Evolutionary conservation across 2,329 filamentous ascomycete species (phyloP).

Genomic region (Xylariaceae sp.): DNA sequence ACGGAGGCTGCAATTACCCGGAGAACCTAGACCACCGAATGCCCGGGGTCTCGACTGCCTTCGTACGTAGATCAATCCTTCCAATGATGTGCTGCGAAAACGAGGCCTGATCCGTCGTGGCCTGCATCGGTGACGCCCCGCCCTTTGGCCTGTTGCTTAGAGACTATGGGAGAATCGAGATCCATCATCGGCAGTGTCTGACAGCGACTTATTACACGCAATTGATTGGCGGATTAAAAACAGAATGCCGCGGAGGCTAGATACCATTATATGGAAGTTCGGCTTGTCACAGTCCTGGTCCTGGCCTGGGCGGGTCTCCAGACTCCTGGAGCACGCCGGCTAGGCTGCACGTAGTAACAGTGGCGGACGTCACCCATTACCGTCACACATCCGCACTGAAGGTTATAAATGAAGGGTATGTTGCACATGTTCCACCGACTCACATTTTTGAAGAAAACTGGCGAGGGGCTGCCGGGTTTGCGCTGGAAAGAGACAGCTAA

Average conservation of each 20-base stretch:
- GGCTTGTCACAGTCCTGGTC: constrained; percentile 2
- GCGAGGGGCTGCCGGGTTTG: neutral
- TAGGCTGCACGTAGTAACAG: constrained; percentile 4
- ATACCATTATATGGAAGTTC: neutral
- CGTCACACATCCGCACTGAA: constrained; percentile 9
- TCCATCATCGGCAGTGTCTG: neutral
- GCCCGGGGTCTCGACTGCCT: neutral
- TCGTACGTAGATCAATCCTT: constrained; percentile 20
- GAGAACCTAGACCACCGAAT: constrained; percentile 22
- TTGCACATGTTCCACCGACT: constrained; percentile 13
- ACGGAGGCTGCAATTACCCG: constrained; percentile 28
- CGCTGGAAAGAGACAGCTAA: constrained; percentile 3
- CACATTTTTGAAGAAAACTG: constrained; percentile 1
- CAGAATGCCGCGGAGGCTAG: neutral
- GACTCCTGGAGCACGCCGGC: too few relatives aligned
- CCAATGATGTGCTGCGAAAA: constrained; percentile 21
- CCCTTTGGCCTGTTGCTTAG: neutral
- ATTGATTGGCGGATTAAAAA: constrained; percentile 5
- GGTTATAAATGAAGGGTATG: constrained; percentile 5
- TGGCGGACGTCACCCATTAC: constrained; percentile 12
- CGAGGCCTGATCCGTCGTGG: constrained; percentile 19
- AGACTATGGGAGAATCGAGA: too few relatives aligned
- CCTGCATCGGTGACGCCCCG: neutral
- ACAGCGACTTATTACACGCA: constrained; percentile 8
- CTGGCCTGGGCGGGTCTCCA: too few relatives aligned